A percentile compares a stretch with the other conserved stretches of the same genome.
These are phyloP conservation scores for Trichosporon sp. DNA, from an alignment of 1,284 basidiomycete genomes.

Conservation along the genomic window DNA sequence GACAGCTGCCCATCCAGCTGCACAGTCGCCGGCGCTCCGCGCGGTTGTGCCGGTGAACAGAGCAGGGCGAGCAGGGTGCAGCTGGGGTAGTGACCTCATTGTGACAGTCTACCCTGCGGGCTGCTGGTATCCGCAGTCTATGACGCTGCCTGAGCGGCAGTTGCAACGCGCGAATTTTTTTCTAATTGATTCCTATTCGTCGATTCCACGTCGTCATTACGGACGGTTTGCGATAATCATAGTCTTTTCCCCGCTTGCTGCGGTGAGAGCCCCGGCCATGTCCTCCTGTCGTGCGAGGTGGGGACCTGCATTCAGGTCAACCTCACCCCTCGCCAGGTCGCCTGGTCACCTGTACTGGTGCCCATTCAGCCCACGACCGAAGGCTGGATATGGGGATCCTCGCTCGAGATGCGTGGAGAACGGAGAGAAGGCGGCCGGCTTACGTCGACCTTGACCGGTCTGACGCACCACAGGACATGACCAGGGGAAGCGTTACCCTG, in stretches of 20 bases:
- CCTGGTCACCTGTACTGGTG: background rate
- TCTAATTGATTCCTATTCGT: background rate
- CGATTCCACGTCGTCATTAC: background rate
- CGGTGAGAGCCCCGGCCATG: background rate
- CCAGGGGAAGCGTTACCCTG: background rate
- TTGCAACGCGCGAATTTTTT: background rate
- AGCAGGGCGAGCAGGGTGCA: background rate
- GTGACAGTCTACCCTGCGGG: slow-evolving; percentile 1
- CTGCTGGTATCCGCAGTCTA: slow-evolving; percentile 1
- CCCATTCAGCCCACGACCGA: background rate
- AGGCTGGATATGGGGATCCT: background rate
- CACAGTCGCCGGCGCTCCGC: background rate
- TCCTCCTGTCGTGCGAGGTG: background rate
- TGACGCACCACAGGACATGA: background rate
- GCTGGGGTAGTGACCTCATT: background rate
- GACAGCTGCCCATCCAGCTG: background rate
- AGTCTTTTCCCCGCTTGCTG: background rate
- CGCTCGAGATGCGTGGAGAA: background rate
- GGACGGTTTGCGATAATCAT: background rate
- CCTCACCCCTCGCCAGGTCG: background rate
- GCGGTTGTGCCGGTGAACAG: background rate
- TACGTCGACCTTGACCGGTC: background rate
- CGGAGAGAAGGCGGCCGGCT: slow-evolving; percentile 4
- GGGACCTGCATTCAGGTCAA: background rate
- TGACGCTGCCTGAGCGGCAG: background rate